A percentile compares a stretch with the other conserved stretches of the same genome.
phyloP scores from a whole-genome alignment of 2,329 filamentous ascomycete species.

The Rutstroemia sydowiana region DNA sequence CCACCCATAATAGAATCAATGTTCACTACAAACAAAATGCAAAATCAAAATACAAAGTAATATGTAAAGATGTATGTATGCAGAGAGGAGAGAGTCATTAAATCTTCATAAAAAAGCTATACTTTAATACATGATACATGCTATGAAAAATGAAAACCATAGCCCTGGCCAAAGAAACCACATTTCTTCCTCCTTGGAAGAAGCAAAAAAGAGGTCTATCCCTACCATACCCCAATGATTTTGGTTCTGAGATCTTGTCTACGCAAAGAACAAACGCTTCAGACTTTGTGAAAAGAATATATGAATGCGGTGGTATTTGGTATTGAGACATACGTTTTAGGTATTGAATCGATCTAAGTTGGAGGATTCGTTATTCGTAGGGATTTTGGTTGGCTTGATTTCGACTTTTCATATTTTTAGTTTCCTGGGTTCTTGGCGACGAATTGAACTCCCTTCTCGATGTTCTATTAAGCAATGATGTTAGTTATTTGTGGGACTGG shows the following conservation, averaged over 20 bases:
- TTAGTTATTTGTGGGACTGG: constrained; percentile 80
- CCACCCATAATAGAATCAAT: too few species aligned
- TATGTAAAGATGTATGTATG: background rate
- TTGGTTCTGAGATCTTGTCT: background rate
- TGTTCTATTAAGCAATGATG: constrained; percentile 89
- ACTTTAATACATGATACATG: constrained; percentile 2
- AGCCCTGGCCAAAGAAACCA: background rate
- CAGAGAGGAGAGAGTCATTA: constrained; percentile 8
- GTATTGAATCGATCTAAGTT: background rate
- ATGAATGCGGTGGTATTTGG: background rate
- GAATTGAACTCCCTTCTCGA: constrained; percentile 88
- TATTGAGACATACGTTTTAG: background rate
- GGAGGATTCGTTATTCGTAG: background rate
- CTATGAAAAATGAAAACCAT: background rate
- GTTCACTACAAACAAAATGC: too few species aligned
- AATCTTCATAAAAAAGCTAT: constrained; percentile 1
- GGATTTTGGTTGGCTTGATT: background rate
- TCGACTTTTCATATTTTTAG: constrained; percentile 6
- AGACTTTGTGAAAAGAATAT: background rate
- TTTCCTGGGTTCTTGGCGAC: constrained; percentile 29
- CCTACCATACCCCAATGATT: background rate
- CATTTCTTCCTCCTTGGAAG: background rate
- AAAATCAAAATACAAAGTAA: background rate
- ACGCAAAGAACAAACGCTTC: background rate
- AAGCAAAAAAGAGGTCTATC: background rate